Base-by-base conservation (phyloP, 371 early-diverging fungal genomes). In the Synchytrium microbalum region DNA sequence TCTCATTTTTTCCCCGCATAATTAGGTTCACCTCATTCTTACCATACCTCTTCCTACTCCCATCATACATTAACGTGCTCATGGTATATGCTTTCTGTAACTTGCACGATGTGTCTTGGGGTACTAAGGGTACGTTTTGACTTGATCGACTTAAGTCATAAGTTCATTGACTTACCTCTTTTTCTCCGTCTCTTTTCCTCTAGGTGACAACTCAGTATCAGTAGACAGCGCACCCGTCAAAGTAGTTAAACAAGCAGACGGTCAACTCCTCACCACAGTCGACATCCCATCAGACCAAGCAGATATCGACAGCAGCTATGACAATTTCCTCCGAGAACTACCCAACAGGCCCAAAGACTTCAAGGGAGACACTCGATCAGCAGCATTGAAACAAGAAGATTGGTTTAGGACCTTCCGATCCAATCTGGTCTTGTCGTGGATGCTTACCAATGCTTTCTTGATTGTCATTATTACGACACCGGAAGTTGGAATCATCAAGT, bases 41-140 rank as follows among this genome's bases (percentile, higher is more conserved):
- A n/a, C 75, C 72, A 60, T 79, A 78, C 62, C 32, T 78, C 59
- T 32, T 78, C 19, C 27, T 74, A 65, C 65, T 75, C 13, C 79
- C 79, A 16, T 69, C 65, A 10, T 74, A 67, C 57, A 64, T 70
- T 54, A 78, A 78, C 58, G 61, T 78, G 13, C 56, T 75, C 0
- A 71, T 61, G 61, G 68, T 78, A 19, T 78, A 76, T 58, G 69
- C 74, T 0, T 74, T 63, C 46, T 32, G 10, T 56, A 77, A 75
- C 59, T 70, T 72, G 26, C 77, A 74, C 54, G 93, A 94, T 72
- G 89, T 94, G 59, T 83, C 91, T 3, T 95, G 96, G 96, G 96
- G 96, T 57, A 94, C 96, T 31, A 95, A 95, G 79, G 93, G 94
- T 66, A 92, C 25, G 64, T 51, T 28, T 24, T 16, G 14, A 57